Base-by-base conservation (phyloP, 345 rosid genomes). In the Camelina sativa region DNA sequence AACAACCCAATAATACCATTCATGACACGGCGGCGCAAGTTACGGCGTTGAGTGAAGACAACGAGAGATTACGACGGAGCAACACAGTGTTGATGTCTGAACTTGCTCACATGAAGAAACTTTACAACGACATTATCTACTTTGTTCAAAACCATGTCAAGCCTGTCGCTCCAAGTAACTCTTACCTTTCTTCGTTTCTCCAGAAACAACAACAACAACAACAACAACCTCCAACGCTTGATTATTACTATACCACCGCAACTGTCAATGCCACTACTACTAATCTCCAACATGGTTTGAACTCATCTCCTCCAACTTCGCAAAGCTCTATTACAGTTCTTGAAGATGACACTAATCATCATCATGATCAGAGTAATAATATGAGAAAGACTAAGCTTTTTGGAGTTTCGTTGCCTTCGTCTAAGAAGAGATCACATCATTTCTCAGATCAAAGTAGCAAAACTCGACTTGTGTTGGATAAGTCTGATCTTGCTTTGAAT, bases 61-160 rank as follows among this genome's bases (percentile, higher is more conserved):
- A 94, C 71, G 91, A 94, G 63, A 85, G 97, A 72, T 79, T 94
- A 35, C 72, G 97, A 65, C 83, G 91, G 57, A 91, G 79, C 85
- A 94, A 94, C 76, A 87, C 79, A 30, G 81, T 89, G 77, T 87
- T 94, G 8, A 81, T 88, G 85, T 89, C 95, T 8, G 98, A 91
- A 72, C 89, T 94, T 7, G 85, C 91, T 40, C 95, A 94, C 67
- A 94, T 91, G 95, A 90, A 82, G 80, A 94, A 90, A 82, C 97
- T 91, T 22, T 91, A 91, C 84, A 87, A 87, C 69, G 97, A 94
- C 79, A 90, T 94, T 64, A 91, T 88, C 79, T 88, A 87, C 75
- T 94, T 94, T 61, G 96, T 94, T 54, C 96, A 93, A 65, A 91
- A 93, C 76, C 98, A 91, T 77, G 92, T 89, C 44, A 89, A 91